A percentile compares a stretch with the other conserved stretches of the same genome.
Evolutionary conservation across 2,329 filamentous ascomycete genomes (phyloP).

Genomic region (Emmonsiellopsis sp.): DNA sequence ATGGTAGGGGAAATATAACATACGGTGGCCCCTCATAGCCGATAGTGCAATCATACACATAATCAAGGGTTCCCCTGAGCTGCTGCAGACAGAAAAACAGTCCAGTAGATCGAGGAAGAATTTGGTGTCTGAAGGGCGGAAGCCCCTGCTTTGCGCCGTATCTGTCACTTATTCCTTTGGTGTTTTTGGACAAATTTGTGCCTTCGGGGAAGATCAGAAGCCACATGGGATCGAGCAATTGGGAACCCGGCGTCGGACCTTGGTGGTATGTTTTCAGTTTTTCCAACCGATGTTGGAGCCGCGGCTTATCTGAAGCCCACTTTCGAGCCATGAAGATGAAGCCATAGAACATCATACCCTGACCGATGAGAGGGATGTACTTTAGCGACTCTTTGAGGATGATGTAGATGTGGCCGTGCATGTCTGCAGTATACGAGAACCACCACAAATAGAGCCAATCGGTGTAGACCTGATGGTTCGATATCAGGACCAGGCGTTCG

Average conservation of each 20-base stretch:
- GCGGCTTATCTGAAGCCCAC: conserved; percentile 52
- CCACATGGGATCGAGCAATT: conserved; percentile 55
- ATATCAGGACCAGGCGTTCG: conserved; percentile 51
- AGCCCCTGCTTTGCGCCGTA: conserved; percentile 50
- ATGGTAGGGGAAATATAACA: conserved; percentile 32
- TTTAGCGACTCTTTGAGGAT: conserved; percentile 58
- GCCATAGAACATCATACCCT: conserved; percentile 56
- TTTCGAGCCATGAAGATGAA: conserved; percentile 58
- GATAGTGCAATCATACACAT: conserved; percentile 71
- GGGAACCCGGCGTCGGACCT: conserved; percentile 38
- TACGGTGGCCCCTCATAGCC: conserved; percentile 90
- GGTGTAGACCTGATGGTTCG: conserved; percentile 60
- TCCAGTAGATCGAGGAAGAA: conserved; percentile 53
- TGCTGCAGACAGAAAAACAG: conserved; percentile 53
- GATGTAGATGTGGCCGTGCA: conserved; percentile 58
- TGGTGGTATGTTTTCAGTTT: conserved; percentile 43
- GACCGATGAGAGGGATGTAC: conserved; percentile 52
- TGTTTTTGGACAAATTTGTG: conserved; percentile 50
- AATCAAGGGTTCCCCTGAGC: conserved; percentile 49
- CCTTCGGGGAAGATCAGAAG: conserved; percentile 57
- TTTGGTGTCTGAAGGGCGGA: conserved; percentile 48
- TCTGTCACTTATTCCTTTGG: conserved; percentile 44
- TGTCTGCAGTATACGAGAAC: conserved; percentile 54
- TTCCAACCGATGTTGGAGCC: conserved; percentile 47
- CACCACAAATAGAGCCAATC: conserved; percentile 63